Base-by-base conservation (phyloP, 139 green algal species). In the Trebouxia sp. region DNA sequence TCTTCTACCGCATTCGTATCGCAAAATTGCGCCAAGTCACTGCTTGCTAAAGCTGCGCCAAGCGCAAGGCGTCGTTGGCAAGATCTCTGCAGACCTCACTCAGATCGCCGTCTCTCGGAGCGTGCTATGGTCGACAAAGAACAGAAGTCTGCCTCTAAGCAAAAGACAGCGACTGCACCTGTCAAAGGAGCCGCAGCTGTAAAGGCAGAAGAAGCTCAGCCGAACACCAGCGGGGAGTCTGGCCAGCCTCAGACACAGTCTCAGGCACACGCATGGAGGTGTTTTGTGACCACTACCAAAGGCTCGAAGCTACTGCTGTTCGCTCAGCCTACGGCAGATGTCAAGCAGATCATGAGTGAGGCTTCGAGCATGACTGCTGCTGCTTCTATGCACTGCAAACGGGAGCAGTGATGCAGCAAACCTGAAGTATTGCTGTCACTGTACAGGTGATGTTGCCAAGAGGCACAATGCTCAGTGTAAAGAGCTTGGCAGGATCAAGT, bases 111-210 rank as follows among this genome's bases (percentile, higher is more conserved):
- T n/a, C n/a, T n/a, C n/a, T n/a, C n/a, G n/a, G n/a, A n/a, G n/a
- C n/a, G n/a, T n/a, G n/a, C n/a, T n/a, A 66, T 66, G 55, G 55
- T 66, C 55, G 55, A 66, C 17, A 66, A 72, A n/a, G 62, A 72
- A 35, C 62, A 42, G 35, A 45, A 43, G 37, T 17, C 15, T 12
- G 28, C 32, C 20, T 9, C 12, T 32, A 37, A 35, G 43, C 32
- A 72, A 24, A 28, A 39, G 58, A 8, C 62, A 43, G 32, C 32
- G 43, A 35, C 47, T 53, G 14, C 14, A 3, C 4, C 47, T 1
- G 47, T 53, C 47, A 72, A 28, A 24, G 14, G 15, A 45, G 20
- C 37, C 20, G 5, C 11, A 8, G 58, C 9, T 8, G 28, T 30
- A 39, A 69, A 69, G 41, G 28, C 58, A 22, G 62, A 72, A 15